These are phyloP conservation scores for Pseudogymnoascus sp. DNA, from an alignment of 2,329 filamentous ascomycete species.

Conservation along the genomic window DNA sequence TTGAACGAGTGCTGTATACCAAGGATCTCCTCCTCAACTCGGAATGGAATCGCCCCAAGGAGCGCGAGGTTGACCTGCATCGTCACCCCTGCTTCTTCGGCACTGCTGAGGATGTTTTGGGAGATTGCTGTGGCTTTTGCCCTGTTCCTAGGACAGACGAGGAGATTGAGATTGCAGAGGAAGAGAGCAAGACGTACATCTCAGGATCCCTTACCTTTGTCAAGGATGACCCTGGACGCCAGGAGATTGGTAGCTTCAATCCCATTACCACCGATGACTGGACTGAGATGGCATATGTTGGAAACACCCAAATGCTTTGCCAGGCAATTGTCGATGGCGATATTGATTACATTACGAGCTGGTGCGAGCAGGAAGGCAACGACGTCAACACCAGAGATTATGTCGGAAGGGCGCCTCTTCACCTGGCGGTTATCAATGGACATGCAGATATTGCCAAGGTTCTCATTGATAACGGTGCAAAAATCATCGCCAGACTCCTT, in stretches of 20 bases:
- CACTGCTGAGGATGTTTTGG: constrained; percentile 63
- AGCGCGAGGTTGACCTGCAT: constrained; percentile 71
- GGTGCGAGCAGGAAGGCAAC: constrained; percentile 60
- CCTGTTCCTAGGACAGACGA: constrained; percentile 63
- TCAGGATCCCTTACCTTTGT: constrained; percentile 69
- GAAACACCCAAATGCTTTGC: constrained; percentile 69
- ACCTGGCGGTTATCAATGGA: constrained; percentile 65
- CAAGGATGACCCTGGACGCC: constrained; percentile 74
- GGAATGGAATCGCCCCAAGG: constrained; percentile 75
- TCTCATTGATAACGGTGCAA: constrained; percentile 65
- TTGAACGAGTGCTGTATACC: constrained; percentile 76
- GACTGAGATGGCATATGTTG: constrained; percentile 87
- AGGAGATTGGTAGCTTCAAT: constrained; percentile 68
- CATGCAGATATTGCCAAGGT: constrained; percentile 63
- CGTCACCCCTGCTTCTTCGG: constrained; percentile 84
- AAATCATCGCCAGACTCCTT: constrained; percentile 66
- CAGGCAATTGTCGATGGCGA: constrained; percentile 75
- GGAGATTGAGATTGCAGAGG: constrained; percentile 63
- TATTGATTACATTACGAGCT: constrained; percentile 62
- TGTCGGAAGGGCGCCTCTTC: constrained; percentile 71
- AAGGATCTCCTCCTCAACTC: constrained; percentile 78
- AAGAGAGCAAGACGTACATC: constrained; percentile 70
- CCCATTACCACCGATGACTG: constrained; percentile 77
- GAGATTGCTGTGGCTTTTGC: constrained; percentile 77
- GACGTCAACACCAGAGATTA: constrained; percentile 71